Evolutionary conservation across 1,139 yeast species (phyloP), one percentile per base, ranked within the genome.

Genomic region (Starmera stellimalicola): DNA sequence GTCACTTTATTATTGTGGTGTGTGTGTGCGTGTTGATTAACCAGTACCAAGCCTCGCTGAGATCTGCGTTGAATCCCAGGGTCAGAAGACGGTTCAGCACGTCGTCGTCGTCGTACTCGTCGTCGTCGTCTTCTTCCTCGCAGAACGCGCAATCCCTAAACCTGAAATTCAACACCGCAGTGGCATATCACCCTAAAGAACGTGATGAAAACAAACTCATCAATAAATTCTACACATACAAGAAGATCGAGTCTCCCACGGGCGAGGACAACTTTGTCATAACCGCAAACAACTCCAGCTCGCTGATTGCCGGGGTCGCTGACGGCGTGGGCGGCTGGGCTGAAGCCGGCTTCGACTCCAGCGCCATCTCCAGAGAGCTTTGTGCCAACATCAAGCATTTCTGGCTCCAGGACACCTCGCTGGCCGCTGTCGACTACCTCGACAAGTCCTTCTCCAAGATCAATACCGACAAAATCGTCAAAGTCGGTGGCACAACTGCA

Each of bases 281-380:
- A 25, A 64, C 77, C 6, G 44, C 47, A 27, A 56, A 52, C 11
- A 55, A 61, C 7, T 62, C 61, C 10, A 66, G 72, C 8, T 66
- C 68, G 26, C 52, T 80, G 2, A 75, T 88, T 0, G 67, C 84
- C 7, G 97, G 95, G 8, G 96, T 91, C 2, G 91, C 96, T 3
- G 98, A 91, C 57, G 98, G 98, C 15, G 97, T 91, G 6, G 97
- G 97, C 14, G 97, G 97, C 2, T 91, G 97, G 96, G 73, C 85
- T 3, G 91, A 83, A 44, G 78, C 84, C 27, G 96, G 96, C 0
- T 82, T 77, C 46, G 96, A 88, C 54, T 83, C 95, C 2, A 73
- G 81, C 38, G 88, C 88, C 7, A 79, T 81, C 30, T 75, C 84
- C 11, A 62, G 88, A 47, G 88, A 79, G 48, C 57, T 80, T 32